These are phyloP conservation scores for Selaginella moellendorffii DNA, from an alignment of 75 land plant genomes.

Conservation along the genomic window DNA sequence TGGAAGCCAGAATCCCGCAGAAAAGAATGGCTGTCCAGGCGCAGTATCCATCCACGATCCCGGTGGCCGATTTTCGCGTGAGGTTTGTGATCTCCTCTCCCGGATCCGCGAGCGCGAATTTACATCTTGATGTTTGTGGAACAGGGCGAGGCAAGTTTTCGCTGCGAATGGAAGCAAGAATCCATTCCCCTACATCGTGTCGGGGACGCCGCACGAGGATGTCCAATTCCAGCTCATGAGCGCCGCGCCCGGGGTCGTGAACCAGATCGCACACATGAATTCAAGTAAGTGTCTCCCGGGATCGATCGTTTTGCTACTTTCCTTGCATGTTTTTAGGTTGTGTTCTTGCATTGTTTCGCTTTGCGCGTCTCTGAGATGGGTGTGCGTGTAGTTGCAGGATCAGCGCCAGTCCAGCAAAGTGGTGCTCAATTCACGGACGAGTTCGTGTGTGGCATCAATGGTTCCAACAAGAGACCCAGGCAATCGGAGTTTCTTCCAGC, in stretches of 20 bases:
- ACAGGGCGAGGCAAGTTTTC: background rate
- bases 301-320: background rate
- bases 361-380: background rate
- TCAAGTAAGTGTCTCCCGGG: slow-evolving; percentile 13
- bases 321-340: background rate
- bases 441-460: background rate
- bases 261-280: slow-evolving; percentile 9
- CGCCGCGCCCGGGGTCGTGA: background rate
- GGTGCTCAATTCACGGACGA: background rate
- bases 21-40: slow-evolving; percentile 33
- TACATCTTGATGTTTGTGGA: background rate
- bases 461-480: slow-evolving; percentile 1
- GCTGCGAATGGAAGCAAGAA: slow-evolving; percentile 8
- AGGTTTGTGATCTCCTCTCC: slow-evolving; percentile 12
- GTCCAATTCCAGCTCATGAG: slow-evolving; percentile 12
- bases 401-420: background rate
- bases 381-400: background rate
- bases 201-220: background rate
- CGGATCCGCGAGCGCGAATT: no score
- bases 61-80: slow-evolving; percentile 15
- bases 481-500: background rate
- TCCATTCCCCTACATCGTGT: background rate
- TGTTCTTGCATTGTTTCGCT: no score
- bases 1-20: background rate
- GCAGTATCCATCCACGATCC: slow-evolving; percentile 24